These are phyloP conservation scores for Corniculantispora saksenae DNA, from an alignment of 2,329 filamentous ascomycete genomes.

Conservation along the genomic window DNA sequence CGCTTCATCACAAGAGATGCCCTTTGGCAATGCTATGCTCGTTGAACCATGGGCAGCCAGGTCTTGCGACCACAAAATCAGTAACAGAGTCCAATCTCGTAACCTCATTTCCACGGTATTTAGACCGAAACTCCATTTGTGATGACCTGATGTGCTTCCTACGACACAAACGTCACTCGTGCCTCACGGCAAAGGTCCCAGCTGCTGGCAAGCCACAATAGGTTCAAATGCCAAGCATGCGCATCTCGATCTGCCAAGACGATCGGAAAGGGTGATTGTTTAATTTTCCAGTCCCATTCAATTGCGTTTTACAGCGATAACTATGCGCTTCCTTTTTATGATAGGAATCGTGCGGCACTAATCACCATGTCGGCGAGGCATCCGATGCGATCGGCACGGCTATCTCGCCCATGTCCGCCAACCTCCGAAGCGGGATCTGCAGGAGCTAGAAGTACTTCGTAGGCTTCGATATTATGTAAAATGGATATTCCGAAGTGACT, in stretches of 20 bases:
- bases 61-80: too few species aligned
- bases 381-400: constrained; percentile 3
- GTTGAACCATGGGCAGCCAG: too few species aligned
- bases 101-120: too few species aligned
- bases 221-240: not conserved
- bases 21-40: too few species aligned
- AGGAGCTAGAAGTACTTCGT: too few species aligned
- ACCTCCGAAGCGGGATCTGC: not conserved
- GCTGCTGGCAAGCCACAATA: not conserved
- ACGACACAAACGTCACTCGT: too few species aligned
- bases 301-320: not conserved
- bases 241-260: constrained; percentile 4
- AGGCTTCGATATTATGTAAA: not conserved
- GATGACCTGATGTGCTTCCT: too few species aligned
- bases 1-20: too few species aligned
- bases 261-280: not conserved
- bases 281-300: not conserved
- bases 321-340: not conserved
- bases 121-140: too few species aligned
- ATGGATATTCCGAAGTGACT: not conserved
- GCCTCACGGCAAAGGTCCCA: not conserved
- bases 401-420: not conserved
- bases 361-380: not conserved
- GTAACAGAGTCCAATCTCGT: too few species aligned
- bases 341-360: not conserved